Evolutionary conservation across 331 rosid species (phyloP).

Genomic region (Dryas integrifolia): DNA sequence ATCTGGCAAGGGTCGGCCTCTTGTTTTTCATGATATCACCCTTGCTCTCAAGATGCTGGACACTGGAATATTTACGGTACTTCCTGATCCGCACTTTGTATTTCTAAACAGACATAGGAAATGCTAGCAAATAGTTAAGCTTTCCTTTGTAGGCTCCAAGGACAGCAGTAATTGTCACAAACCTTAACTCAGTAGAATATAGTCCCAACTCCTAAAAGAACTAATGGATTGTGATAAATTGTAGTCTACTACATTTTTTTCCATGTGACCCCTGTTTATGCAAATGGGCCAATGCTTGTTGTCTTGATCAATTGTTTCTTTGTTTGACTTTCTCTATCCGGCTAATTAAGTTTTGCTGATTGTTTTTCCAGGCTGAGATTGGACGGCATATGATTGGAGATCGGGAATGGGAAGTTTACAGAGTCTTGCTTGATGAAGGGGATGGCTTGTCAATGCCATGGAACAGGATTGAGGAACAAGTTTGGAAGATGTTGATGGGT

Average conservation of each 20-base stretch:
- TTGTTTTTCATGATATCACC: conserved; percentile 82
- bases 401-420: conserved; percentile 88
- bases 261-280: no score
- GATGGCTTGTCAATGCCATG: conserved; percentile 48
- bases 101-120: not conserved
- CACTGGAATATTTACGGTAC: conserved; percentile 81
- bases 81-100: conserved; percentile 19
- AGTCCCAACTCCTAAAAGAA: no score
- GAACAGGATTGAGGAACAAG: conserved; percentile 62
- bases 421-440: conserved; percentile 88
- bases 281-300: not conserved
- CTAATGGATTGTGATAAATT: no score
- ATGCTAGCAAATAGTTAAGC: not conserved
- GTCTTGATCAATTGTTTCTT: conserved; percentile 1
- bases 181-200: not conserved
- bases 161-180: not conserved
- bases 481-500: conserved; percentile 96
- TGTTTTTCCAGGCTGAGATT: conserved; percentile 71
- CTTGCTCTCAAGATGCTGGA: conserved; percentile 76
- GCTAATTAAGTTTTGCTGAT: conserved; percentile 16
- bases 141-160: not conserved
- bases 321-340: not conserved
- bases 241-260: not conserved
- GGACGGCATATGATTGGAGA: conserved; percentile 72
- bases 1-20: conserved; percentile 92